phyloP scores from a whole-genome alignment of 2,329 filamentous ascomycete species.

The Alternaria postmessia region DNA sequence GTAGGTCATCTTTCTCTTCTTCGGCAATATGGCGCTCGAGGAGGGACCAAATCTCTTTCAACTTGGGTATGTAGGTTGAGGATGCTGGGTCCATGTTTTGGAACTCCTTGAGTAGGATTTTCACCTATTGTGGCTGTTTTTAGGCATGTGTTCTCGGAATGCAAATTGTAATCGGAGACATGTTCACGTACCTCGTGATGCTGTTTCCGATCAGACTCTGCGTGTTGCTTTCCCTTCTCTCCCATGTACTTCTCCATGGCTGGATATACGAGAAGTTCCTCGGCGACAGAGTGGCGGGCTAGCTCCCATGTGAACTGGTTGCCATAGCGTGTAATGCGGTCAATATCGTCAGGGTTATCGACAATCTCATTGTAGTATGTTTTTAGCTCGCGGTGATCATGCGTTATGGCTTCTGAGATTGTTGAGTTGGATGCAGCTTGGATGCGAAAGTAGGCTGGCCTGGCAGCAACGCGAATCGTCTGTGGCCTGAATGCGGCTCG shows the following conservation, averaged over 20 bases:
- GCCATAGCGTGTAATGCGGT: constrained; percentile 56
- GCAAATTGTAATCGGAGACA: not conserved
- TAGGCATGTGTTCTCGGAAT: not conserved
- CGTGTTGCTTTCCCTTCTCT: constrained; percentile 39
- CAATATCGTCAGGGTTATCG: constrained; percentile 47
- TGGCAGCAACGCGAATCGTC: constrained; percentile 1
- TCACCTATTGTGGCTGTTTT: constrained; percentile 29
- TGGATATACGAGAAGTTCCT: constrained; percentile 57
- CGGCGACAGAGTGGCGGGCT: constrained; percentile 60
- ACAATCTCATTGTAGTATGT: constrained; percentile 56
- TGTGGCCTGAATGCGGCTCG: constrained; percentile 18
- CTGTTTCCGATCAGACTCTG: constrained; percentile 45
- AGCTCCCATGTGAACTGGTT: constrained; percentile 64
- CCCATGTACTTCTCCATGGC: constrained; percentile 49
- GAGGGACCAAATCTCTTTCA: constrained; percentile 33
- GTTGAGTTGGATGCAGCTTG: constrained; percentile 9
- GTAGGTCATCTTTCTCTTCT: constrained; percentile 44
- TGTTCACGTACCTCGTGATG: constrained; percentile 39
- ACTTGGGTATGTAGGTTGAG: constrained; percentile 32
- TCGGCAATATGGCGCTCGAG: constrained; percentile 43
- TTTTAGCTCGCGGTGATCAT: constrained; percentile 55
- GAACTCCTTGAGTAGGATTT: constrained; percentile 41
- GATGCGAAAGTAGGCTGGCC: constrained; percentile 8
- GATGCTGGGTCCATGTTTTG: constrained; percentile 37
- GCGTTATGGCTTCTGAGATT: constrained; percentile 42